phyloP scores from a whole-genome alignment of 345 rosid species.

The Camelina hispida region DNA sequence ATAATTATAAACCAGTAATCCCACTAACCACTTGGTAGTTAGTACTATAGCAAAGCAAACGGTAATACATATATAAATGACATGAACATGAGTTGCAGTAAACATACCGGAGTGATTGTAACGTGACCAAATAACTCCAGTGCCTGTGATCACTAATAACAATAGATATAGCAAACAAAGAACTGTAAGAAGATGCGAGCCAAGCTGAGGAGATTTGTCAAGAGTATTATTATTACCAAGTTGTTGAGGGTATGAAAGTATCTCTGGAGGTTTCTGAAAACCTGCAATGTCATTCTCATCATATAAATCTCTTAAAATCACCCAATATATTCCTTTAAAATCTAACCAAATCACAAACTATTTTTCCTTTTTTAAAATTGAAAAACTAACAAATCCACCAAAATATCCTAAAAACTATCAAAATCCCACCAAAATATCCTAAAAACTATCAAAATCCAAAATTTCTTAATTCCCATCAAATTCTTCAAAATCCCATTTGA shows the following conservation, averaged over 20 bases:
- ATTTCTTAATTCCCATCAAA: too few relatives aligned
- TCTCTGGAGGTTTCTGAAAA: slow-evolving; percentile 56
- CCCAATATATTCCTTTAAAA: too few relatives aligned
- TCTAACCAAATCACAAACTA: too few relatives aligned
- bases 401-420: too few relatives aligned
- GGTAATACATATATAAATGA: background rate
- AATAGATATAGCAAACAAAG: background rate
- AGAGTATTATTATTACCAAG: slow-evolving; percentile 21
- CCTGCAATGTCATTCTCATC: too few relatives aligned
- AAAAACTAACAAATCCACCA: too few relatives aligned
- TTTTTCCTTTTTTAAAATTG: too few relatives aligned
- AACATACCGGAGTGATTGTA: slow-evolving; percentile 72
- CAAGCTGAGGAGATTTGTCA: too few relatives aligned
- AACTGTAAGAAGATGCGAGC: background rate
- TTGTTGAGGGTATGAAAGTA: slow-evolving; percentile 56
- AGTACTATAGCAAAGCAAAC: background rate
- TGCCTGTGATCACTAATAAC: slow-evolving; percentile 57
- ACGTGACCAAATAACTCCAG: slow-evolving; percentile 76
- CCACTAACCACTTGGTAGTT: background rate
- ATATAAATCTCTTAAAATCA: too few relatives aligned
- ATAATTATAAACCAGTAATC: background rate
- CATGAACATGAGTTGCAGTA: slow-evolving; percentile 1
- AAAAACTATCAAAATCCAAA: too few relatives aligned
- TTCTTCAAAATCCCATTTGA: too few relatives aligned
- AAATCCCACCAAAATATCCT: too few relatives aligned